Evolutionary conservation across 1,284 basidiomycete genomes (phyloP).

Genomic region (Tilletia horrida): DNA sequence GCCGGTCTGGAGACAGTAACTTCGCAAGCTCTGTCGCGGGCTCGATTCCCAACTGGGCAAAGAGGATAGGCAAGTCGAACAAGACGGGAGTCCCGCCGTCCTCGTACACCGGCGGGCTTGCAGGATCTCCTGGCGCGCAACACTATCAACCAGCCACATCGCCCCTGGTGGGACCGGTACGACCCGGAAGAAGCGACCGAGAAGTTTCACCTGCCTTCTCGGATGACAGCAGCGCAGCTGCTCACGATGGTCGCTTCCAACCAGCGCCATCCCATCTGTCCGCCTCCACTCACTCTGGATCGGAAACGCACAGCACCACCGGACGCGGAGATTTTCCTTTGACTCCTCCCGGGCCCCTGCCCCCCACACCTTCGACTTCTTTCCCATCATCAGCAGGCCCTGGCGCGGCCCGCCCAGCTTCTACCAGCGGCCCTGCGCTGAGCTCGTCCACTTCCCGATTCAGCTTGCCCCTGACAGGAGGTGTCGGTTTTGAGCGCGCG

Average conservation of each 20-base stretch:
- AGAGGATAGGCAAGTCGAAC: slow-evolving; percentile 5
- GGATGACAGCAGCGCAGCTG: slow-evolving; percentile 11
- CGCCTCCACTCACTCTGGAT: slow-evolving; percentile 9
- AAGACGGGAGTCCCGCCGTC: background rate
- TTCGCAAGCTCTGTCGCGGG: slow-evolving; percentile 9
- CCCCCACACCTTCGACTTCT: background rate
- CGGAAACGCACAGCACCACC: slow-evolving; percentile 1
- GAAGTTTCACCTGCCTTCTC: slow-evolving; percentile 13
- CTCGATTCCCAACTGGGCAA: slow-evolving; percentile 8
- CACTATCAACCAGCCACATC: background rate
- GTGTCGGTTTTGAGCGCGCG: slow-evolving; percentile 39
- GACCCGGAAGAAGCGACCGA: slow-evolving; percentile 12
- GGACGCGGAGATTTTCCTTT: background rate
- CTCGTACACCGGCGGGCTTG: background rate
- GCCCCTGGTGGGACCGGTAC: background rate
- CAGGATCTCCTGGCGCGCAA: background rate
- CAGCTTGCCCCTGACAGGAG: slow-evolving; percentile 17
- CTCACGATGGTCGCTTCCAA: background rate
- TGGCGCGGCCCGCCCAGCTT: background rate
- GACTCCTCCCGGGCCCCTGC: background rate
- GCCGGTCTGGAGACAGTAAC: slow-evolving; percentile 6
- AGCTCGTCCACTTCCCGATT: slow-evolving; percentile 10
- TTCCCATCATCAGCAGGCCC: background rate
- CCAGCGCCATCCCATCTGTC: background rate
- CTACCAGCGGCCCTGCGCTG: background rate